A percentile compares a stretch with the other conserved stretches of the same genome.
phyloP scores from a whole-genome alignment of 23 red algal genomes.

The Chondrus crispus region DNA sequence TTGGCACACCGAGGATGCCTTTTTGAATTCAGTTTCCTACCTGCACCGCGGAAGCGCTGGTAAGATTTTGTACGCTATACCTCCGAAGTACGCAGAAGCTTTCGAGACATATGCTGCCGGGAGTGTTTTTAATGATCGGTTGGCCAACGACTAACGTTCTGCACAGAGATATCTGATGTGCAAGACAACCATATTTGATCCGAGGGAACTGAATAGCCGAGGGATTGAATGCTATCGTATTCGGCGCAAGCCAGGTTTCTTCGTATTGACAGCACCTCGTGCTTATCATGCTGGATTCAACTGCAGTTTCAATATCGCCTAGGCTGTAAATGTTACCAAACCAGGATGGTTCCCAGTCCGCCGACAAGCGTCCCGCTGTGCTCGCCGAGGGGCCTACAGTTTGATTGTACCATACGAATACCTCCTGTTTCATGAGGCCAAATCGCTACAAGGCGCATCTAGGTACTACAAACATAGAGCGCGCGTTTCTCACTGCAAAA shows the following conservation, averaged over 20 bases:
- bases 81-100: conserved; percentile 12
- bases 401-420: conserved; percentile 51
- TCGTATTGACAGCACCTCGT: conserved; percentile 77
- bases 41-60: conserved; percentile 61
- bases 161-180: conserved; percentile 47
- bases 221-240: conserved; percentile 69
- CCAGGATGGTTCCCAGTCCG: conserved; percentile 74
- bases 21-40: conserved; percentile 84
- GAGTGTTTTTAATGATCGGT: conserved; percentile 11
- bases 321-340: conserved; percentile 87
- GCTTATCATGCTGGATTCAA: conserved; percentile 97
- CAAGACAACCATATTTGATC: conserved; percentile 82
- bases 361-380: conserved; percentile 20
- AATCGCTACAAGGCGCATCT: no score
- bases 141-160: conserved; percentile 18
- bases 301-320: conserved; percentile 78
- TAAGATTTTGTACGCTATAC: conserved; percentile 84
- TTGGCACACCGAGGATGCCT: conserved; percentile 93
- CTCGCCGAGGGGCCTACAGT: background rate
- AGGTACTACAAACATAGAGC: no score
- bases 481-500: no score
- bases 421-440: conserved; percentile 53
- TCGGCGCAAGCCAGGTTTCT: conserved; percentile 62
- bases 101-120: conserved; percentile 54
- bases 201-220: conserved; percentile 1